Conservation (phyloP, 2,329 filamentous ascomycete species). For the Zalaria sp. region DNA sequence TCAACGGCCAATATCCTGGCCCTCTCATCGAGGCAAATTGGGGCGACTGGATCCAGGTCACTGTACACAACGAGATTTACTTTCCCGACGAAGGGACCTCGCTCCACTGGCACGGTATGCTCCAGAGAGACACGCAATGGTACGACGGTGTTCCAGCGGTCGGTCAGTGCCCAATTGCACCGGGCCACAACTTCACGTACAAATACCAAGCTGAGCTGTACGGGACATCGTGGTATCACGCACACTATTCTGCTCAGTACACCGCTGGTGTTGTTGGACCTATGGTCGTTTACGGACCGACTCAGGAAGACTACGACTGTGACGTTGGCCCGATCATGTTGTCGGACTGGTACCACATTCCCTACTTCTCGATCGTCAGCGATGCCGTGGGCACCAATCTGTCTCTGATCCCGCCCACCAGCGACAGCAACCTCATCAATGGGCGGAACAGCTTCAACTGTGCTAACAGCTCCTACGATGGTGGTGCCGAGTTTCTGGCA, state of each 20-base stretch:
- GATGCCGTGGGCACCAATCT: slow-evolving; percentile 7
- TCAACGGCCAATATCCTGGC: slow-evolving; percentile 13
- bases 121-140: slow-evolving; percentile 19
- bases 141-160: slow-evolving; percentile 28
- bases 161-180: slow-evolving; percentile 26
- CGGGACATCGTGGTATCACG: slow-evolving; percentile 22
- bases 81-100: slow-evolving; percentile 19
- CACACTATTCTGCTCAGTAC: slow-evolving; percentile 20
- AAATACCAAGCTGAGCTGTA: slow-evolving; percentile 24
- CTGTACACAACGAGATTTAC: slow-evolving; percentile 20
- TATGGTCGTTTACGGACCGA: slow-evolving; percentile 19
- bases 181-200: slow-evolving; percentile 24
- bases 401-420: slow-evolving; percentile 11
- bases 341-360: slow-evolving; percentile 15
- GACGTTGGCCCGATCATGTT: slow-evolving; percentile 17
- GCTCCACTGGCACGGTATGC: slow-evolving; percentile 29
- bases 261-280: slow-evolving; percentile 15
- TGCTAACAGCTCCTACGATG: slow-evolving; percentile 7
- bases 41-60: slow-evolving; percentile 24
- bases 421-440: slow-evolving; percentile 6
- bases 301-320: slow-evolving; percentile 12
- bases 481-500: slow-evolving; percentile 6
- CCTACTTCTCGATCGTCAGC: slow-evolving; percentile 10
- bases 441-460: slow-evolving; percentile 1
- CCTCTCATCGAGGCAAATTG: slow-evolving; percentile 19